A percentile compares a stretch with the other conserved stretches of the same genome.
phyloP scores from a whole-genome alignment of 495 filamentous ascomycete species.

The Evernia prunastri region DNA sequence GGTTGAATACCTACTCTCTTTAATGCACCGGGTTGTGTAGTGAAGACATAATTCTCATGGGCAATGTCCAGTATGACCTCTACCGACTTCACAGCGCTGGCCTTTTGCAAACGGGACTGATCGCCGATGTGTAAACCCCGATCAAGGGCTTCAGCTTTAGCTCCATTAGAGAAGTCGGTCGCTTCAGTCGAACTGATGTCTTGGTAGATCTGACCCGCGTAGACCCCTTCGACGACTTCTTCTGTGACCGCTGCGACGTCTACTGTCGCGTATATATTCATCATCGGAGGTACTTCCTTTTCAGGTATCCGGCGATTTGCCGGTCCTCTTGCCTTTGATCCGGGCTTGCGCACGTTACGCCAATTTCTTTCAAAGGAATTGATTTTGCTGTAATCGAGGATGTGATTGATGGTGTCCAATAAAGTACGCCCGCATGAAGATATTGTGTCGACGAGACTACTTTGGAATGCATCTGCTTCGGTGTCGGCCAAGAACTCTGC shows the following conservation, averaged over 20 bases:
- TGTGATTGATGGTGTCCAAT: conserved; percentile 65
- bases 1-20: conserved; percentile 38
- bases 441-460: conserved; percentile 63
- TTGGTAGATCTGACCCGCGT: conserved; percentile 28
- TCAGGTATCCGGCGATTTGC: conserved; percentile 28
- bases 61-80: conserved; percentile 61
- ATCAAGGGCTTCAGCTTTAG: conserved; percentile 17
- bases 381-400: conserved; percentile 65
- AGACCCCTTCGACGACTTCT: conserved; percentile 42
- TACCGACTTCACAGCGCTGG: conserved; percentile 33
- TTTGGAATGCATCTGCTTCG: conserved; percentile 47
- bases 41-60: conserved; percentile 54
- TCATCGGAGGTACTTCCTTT: conserved; percentile 31
- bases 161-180: conserved; percentile 15
- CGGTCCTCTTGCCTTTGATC: conserved; percentile 31
- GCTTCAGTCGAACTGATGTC: conserved; percentile 25
- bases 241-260: conserved; percentile 37
- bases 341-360: conserved; percentile 22
- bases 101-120: conserved; percentile 16
- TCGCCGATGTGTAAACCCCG: conserved; percentile 27
- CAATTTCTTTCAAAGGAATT: conserved; percentile 47
- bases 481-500: conserved; percentile 58
- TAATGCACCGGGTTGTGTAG: conserved; percentile 64
- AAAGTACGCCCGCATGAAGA: conserved; percentile 69
- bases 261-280: conserved; percentile 39